Evolutionary conservation across 2,329 filamentous ascomycete species (phyloP), one percentile per base, ranked within the genome.

Genomic region (Penicillium sp.): DNA sequence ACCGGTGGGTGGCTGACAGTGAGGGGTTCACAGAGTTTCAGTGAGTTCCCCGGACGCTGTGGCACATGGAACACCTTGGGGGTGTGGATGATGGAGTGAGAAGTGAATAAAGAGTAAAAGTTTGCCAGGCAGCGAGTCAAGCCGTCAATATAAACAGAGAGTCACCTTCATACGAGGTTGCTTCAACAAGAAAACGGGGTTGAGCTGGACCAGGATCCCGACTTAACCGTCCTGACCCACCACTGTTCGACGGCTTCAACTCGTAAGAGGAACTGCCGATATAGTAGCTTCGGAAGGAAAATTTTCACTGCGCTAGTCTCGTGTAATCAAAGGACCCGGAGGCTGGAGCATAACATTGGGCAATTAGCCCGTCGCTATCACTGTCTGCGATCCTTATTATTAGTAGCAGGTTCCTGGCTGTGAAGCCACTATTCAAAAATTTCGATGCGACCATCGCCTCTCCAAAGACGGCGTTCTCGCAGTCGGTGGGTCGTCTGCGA

Each of bases 161-260:
- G 33, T 58, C 31, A 14, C 22, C 40, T 52, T 43, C 50, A 50
- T 46, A 35, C 31, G 43, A 52, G 35, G 39, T 44, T 44, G 43
- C 43, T 44, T 56, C 49, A 58, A 54, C 51, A 61, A 36, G 47
- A 47, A 50, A 55, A 54, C 16, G 50, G 56, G 56, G 43, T n/a
- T 14, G 22, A 37, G 47, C n/a, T 52, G 55, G 54, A 51, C 55
- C 51, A 41, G 19, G 56, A 58, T 61, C 37, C 61, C 62, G 62
- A 60, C 50, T 60, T 65, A 65, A 65, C 62, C 62, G 62, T 63
- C 19, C 56, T 41, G 62, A 63, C 62, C 60, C 62, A 65, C 62
- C 54, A 51, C 3, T 3, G 22, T 41, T 18, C 33, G 56, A 55
- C 62, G 60, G 62, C 62, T 63, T 53, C 46, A 35, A 18, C n/a